A percentile compares a stretch with the other conserved stretches of the same genome.
Evolutionary conservation across 345 rosid genomes (phyloP).

Genomic region (Boechera divaricarpa): DNA sequence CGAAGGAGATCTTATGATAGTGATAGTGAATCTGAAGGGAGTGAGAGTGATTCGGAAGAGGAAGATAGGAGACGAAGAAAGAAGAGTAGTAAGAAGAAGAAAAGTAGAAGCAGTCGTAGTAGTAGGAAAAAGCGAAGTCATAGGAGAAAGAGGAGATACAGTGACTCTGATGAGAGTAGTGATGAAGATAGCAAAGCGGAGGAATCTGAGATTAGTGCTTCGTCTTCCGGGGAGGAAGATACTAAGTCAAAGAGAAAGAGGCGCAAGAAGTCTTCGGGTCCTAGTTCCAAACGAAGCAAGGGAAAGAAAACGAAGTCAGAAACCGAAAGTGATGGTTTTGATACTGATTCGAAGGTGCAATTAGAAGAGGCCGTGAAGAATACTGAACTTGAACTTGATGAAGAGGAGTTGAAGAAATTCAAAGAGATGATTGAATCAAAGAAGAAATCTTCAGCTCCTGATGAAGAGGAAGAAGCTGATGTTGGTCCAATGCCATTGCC

Average conservation of each 20-base stretch:
- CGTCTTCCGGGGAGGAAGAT: conserved; percentile 50
- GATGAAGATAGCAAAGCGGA: conserved; percentile 49
- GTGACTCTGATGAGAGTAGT: conserved; percentile 53
- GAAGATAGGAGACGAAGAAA: conserved; percentile 50
- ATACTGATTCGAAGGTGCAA: conserved; percentile 49
- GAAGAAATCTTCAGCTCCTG: conserved; percentile 73
- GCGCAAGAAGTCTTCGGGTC: conserved; percentile 37
- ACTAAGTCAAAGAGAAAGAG: conserved; percentile 57
- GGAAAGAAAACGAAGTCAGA: conserved; percentile 52
- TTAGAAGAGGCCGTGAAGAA: conserved; percentile 52
- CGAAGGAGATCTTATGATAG: conserved; percentile 37
- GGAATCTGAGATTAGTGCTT: conserved; percentile 45
- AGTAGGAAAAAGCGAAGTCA: conserved; percentile 45
- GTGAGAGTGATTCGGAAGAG: conserved; percentile 54
- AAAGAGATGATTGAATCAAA: conserved; percentile 83
- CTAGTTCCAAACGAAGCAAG: conserved; percentile 48
- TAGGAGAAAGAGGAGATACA: conserved; percentile 46
- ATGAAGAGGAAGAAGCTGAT: conserved; percentile 65
- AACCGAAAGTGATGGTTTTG: conserved; percentile 53
- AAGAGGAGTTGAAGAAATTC: conserved; percentile 64
- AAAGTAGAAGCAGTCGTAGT: conserved; percentile 47
- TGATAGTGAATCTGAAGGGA: conserved; percentile 55
- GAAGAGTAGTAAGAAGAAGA: conserved; percentile 45
- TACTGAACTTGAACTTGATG: conserved; percentile 56
- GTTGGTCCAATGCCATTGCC: conserved; percentile 97